phyloP scores from a whole-genome alignment of 306 rosid species.

The Quercus cerris region DNA sequence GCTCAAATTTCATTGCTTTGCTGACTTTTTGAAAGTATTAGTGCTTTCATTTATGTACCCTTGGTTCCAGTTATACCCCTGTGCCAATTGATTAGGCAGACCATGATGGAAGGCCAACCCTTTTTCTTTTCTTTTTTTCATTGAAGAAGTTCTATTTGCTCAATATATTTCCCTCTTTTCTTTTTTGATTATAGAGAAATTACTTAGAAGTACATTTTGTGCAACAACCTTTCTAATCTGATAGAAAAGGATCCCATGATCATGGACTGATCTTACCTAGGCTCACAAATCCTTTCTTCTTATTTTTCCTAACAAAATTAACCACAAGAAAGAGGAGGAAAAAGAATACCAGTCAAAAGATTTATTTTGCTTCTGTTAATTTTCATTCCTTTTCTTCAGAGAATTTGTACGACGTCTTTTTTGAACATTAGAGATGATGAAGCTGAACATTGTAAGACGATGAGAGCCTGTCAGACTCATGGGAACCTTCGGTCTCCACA shows the following conservation, averaged over 20 bases:
- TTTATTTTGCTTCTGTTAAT: not conserved
- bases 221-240: too few relatives aligned
- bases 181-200: too few relatives aligned
- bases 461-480: constrained; percentile 90
- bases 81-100: not conserved
- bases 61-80: not conserved
- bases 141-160: too few relatives aligned
- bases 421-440: constrained; percentile 91
- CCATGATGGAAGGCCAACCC: too few relatives aligned
- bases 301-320: too few relatives aligned
- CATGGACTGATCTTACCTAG: too few relatives aligned
- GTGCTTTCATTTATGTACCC: constrained; percentile 1
- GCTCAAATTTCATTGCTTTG: not conserved
- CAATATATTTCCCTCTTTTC: too few relatives aligned
- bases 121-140: too few relatives aligned
- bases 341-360: not conserved
- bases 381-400: constrained; percentile 35
- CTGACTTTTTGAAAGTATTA: not conserved
- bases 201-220: too few relatives aligned
- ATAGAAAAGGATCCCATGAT: too few relatives aligned
- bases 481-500: constrained; percentile 96
- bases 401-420: constrained; percentile 78
- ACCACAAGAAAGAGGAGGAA: not conserved
- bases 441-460: constrained; percentile 97
- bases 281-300: too few relatives aligned